phyloP scores from a whole-genome alignment of 1,284 basidiomycete genomes.

The Mrakiaceae sp. region DNA sequence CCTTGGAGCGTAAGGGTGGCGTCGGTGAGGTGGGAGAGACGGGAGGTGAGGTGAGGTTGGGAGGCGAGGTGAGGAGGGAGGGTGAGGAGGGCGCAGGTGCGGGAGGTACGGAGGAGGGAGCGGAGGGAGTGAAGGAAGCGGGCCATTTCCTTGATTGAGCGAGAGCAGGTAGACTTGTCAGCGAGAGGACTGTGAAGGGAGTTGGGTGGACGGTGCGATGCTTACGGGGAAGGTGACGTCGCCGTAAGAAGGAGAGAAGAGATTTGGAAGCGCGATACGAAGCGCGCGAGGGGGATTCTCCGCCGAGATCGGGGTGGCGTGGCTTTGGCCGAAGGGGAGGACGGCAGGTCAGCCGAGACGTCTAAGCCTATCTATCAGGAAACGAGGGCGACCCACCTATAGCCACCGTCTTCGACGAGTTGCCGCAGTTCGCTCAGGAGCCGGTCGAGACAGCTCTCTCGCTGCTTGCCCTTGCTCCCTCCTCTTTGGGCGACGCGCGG shows the following conservation, averaged over 20 bases:
- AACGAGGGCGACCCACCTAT: not conserved
- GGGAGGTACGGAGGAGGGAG: slow-evolving; percentile 44
- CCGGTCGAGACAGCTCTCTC: not conserved
- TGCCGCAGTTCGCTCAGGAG: slow-evolving; percentile 8
- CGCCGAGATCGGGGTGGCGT: not conserved
- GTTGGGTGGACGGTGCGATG: slow-evolving; percentile 12
- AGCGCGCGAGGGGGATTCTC: slow-evolving; percentile 31
- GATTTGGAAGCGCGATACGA: slow-evolving; percentile 54
- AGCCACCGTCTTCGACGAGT: slow-evolving; percentile 11
- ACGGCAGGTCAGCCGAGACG: not conserved
- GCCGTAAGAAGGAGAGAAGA: slow-evolving; percentile 65
- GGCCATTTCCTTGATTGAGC: slow-evolving; percentile 47
- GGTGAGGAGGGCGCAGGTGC: slow-evolving; percentile 53
- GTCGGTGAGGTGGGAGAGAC: not conserved
- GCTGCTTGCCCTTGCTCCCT: not conserved
- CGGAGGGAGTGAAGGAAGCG: slow-evolving; percentile 58
- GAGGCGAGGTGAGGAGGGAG: slow-evolving; percentile 40
- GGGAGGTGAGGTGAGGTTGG: not conserved
- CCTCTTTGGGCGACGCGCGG: not conserved
- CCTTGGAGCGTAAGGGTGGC: no score
- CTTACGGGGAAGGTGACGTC: slow-evolving; percentile 47
- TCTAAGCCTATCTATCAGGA: not conserved
- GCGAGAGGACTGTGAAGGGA: slow-evolving; percentile 1
- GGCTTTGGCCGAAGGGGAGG: not conserved
- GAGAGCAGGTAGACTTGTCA: not conserved